Evolutionary conservation across 139 green algal species (phyloP).

Genomic region (Chlamydomonas eustigma): DNA sequence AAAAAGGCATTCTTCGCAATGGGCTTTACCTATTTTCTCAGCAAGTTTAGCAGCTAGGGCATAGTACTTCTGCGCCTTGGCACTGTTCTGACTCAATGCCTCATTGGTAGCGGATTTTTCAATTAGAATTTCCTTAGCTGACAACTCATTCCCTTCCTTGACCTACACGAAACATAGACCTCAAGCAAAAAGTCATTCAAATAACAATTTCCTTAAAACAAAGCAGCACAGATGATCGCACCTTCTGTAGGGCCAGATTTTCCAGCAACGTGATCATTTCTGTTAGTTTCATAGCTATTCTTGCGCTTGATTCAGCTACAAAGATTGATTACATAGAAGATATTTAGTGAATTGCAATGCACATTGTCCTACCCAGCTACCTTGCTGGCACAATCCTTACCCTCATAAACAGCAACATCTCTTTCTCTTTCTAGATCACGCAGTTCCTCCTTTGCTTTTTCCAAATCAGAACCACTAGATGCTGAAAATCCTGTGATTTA

Average conservation of each 20-base stretch:
- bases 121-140: slow-evolving; percentile 28
- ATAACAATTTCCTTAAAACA: background rate
- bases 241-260: background rate
- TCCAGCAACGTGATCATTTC: background rate
- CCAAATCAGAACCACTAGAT: background rate
- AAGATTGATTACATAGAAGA: no score
- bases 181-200: no score
- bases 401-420: no score
- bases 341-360: no score
- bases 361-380: no score
- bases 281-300: background rate
- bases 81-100: slow-evolving; percentile 2
- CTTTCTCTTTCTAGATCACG: background rate
- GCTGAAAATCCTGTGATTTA: no score
- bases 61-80: slow-evolving; percentile 5
- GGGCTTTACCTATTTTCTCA: slow-evolving; percentile 6
- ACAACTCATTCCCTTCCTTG: slow-evolving; percentile 34
- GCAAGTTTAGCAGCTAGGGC: slow-evolving; percentile 2
- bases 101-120: slow-evolving; percentile 17
- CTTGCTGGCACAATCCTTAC: no score
- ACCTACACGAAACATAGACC: slow-evolving; percentile 9
- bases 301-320: background rate
- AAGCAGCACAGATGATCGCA: no score
- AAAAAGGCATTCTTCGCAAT: no score
- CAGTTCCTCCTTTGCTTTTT: background rate